Percentiles rank a stretch among this genome's conserved stretches.
These are phyloP conservation scores for Penicillium coffeae DNA, from an alignment of 495 filamentous ascomycete genomes.

Conservation along the genomic window DNA sequence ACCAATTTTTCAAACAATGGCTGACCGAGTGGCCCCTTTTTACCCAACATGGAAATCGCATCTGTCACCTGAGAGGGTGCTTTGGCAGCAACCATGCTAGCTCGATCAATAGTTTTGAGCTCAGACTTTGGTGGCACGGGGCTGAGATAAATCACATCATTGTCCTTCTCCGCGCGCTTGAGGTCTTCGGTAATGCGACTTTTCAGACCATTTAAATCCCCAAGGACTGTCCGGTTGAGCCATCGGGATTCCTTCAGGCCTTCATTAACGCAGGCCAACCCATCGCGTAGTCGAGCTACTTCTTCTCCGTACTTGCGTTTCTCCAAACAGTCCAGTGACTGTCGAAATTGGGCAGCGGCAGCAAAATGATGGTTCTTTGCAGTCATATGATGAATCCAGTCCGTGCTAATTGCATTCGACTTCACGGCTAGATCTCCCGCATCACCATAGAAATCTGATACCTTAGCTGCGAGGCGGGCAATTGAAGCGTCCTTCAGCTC, in stretches of 20 bases:
- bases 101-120: slow-evolving; percentile 78
- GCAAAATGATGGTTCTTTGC: slow-evolving; percentile 98
- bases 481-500: slow-evolving; percentile 87
- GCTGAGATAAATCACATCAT: slow-evolving; percentile 87
- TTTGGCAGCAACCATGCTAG: slow-evolving; percentile 78
- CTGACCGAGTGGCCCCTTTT: slow-evolving; percentile 73
- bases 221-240: slow-evolving; percentile 77
- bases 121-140: slow-evolving; percentile 86
- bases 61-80: slow-evolving; percentile 80
- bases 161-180: slow-evolving; percentile 92
- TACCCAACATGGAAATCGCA: slow-evolving; percentile 72
- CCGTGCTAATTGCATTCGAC: slow-evolving; percentile 81
- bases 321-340: slow-evolving; percentile 87
- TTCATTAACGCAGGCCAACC: slow-evolving; percentile 76
- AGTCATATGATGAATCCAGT: slow-evolving; percentile 98
- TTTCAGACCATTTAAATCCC: slow-evolving; percentile 81
- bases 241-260: slow-evolving; percentile 82
- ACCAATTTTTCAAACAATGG: slow-evolving; percentile 89
- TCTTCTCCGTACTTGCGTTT: slow-evolving; percentile 95
- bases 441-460: slow-evolving; percentile 85
- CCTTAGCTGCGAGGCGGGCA: slow-evolving; percentile 83
- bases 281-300: slow-evolving; percentile 80
- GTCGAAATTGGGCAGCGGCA: slow-evolving; percentile 91
- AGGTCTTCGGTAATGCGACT: slow-evolving; percentile 78
- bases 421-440: slow-evolving; percentile 83